Conservation (phyloP, 2,329 filamentous ascomycete species). For the Ramularia endophylla region DNA sequence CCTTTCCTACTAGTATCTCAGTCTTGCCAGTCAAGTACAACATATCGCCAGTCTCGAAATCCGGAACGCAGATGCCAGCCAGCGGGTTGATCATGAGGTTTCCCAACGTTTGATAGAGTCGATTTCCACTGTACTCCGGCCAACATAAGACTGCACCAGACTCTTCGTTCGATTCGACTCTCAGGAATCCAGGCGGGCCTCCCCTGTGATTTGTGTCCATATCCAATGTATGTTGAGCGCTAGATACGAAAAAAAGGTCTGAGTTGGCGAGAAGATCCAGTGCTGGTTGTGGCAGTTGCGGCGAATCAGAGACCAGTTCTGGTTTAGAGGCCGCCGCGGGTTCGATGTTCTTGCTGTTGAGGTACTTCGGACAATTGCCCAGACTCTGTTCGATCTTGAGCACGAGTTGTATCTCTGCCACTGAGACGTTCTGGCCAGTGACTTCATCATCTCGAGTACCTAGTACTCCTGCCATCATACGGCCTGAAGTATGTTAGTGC, state of each 20-base stretch:
- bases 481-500: too few species aligned
- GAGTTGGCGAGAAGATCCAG: conserved; percentile 55
- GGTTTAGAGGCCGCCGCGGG: conserved; percentile 51
- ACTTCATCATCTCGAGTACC: conserved; percentile 31
- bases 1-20: conserved; percentile 58
- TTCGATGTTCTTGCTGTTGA: conserved; percentile 65
- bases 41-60: conserved; percentile 66
- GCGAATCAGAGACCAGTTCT: conserved; percentile 42
- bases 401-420: conserved; percentile 51
- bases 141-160: conserved; percentile 55
- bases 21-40: conserved; percentile 68
- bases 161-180: conserved; percentile 54
- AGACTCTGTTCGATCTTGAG: conserved; percentile 66
- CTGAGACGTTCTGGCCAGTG: conserved; percentile 18
- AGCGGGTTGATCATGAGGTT: conserved; percentile 63
- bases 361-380: conserved; percentile 80
- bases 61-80: conserved; percentile 66
- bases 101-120: conserved; percentile 76
- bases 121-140: conserved; percentile 80
- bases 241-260: conserved; percentile 76
- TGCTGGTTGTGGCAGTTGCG: conserved; percentile 49
- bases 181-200: conserved; percentile 66
- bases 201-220: conserved; percentile 87
- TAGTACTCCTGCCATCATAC: conserved; percentile 57
- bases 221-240: conserved; percentile 51